Base-by-base conservation (phyloP, 2,329 filamentous ascomycete species). In the Mycocentrospora acerina region DNA sequence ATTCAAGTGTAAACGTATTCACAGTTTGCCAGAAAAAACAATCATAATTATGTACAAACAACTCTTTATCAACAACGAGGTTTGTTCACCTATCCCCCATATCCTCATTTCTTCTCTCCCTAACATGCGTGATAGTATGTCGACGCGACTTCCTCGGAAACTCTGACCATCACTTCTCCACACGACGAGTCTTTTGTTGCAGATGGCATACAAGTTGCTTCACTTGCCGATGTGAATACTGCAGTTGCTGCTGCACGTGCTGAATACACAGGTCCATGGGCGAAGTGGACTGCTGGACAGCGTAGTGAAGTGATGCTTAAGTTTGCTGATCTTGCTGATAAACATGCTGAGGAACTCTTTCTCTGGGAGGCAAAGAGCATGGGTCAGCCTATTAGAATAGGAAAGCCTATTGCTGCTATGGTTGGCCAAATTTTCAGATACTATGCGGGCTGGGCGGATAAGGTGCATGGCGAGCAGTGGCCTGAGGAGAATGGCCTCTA, bases 11-110 rank as follows among this genome's bases (percentile, higher is more conserved):
- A n/a, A n/a, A n/a, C n/a, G n/a, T n/a, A n/a, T n/a, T n/a, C n/a
- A n/a, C n/a, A 27, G 7, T n/a, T 35, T 22, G 2, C 16, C 30
- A 28, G 15, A 25, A 8, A 22, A 4, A 36, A n/a, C 31, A 33
- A 16, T 17, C 12, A 3, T 25, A 5, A 57, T 56, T 46, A 44
- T 48, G 4, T 34, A 51, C 22, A 45, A 51, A 22, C 37, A 42
- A 17, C 44, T 57, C 9, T 59, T 60, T 32, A 60, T 61, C 42
- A 57, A 61, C 28, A 60, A 61, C 14, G 55, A 62, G 41, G 59
- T 55, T 18, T 9, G 24, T 39, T n/a, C n/a, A n/a, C n/a, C n/a
- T 10, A 7, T 28, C n/a, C 7, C 11, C 29, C 9, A 3, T 25
- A 7, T 13, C 25, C 10, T 7, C 4, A 17, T n/a, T n/a, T n/a